A percentile compares a stretch with the other conserved stretches of the same genome.
phyloP scores from a whole-genome alignment of 1,284 basidiomycete species.

The Pseudozyma tsukubaensis region DNA sequence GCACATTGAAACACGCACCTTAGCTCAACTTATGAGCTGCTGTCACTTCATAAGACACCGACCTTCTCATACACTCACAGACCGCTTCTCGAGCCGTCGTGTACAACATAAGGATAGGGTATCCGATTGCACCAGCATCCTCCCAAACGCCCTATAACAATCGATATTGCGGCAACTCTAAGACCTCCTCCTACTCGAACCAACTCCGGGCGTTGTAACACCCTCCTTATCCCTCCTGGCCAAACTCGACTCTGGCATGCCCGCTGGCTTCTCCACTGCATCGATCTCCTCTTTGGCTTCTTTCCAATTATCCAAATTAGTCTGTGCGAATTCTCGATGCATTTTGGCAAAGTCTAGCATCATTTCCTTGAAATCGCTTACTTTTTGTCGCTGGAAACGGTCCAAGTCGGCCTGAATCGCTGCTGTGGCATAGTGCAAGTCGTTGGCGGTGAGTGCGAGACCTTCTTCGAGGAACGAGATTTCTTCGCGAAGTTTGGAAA shows the following conservation, averaged over 20 bases:
- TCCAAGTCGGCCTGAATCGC: conserved; percentile 98
- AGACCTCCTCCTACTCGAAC: conserved; percentile 14
- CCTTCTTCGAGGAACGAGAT: conserved; percentile 73
- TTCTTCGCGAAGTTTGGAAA: conserved; percentile 91
- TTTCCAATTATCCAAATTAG: conserved; percentile 93
- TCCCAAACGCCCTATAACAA: not conserved
- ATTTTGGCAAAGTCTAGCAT: conserved; percentile 86
- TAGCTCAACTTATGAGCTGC: too few relatives aligned
- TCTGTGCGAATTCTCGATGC: conserved; percentile 84
- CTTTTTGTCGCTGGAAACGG: conserved; percentile 97
- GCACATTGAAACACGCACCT: too few relatives aligned
- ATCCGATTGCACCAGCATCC: not conserved
- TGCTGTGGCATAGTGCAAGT: conserved; percentile 92
- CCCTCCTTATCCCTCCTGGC: conserved; percentile 27
- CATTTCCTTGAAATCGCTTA: conserved; percentile 93
- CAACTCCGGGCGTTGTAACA: conserved; percentile 17
- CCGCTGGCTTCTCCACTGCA: conserved; percentile 75
- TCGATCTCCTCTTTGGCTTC: conserved; percentile 90
- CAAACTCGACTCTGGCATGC: conserved; percentile 59
- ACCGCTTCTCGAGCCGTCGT: not conserved
- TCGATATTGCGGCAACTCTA: not conserved
- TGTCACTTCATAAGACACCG: too few relatives aligned
- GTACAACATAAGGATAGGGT: too few relatives aligned
- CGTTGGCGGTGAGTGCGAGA: conserved; percentile 54
- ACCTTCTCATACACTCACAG: too few relatives aligned